Base-by-base conservation (phyloP, 2,329 filamentous ascomycete species). In the Colletotrichum aenigma region DNA sequence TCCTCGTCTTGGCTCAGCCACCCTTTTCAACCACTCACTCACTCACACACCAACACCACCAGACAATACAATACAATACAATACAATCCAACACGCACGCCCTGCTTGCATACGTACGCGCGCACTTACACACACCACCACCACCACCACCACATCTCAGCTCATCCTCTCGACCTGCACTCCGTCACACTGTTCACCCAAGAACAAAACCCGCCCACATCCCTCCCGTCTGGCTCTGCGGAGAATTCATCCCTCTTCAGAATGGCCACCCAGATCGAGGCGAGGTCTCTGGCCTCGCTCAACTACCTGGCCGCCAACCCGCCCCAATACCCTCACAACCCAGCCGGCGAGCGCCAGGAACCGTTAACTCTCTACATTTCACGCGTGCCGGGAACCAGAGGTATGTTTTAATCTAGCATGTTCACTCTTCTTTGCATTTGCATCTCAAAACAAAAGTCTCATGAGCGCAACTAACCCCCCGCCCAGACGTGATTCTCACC, bases 301-400 rank as follows among this genome's bases (percentile, higher is more conserved):
- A 97, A 95, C 78, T 87, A 91, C 56, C 91, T 98, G 77, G 96
- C 97, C 77, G 91, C 94, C 67, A 95, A 98, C 81, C 97, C 96
- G 56, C 96, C 97, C 62, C 91, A 93, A 80, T 97, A 98, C 83
- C 95, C 95, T 66, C 91, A 94, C 80, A 95, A 95, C 81, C 94
- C 95, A 7, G 91, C 92, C 4, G 92, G 94, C 79, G 87, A 90
- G 79, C 91, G 88, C 77, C 91, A 93, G 77, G 92, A 95, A 66
- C 92, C 95, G 6, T 85, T 98, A 66, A 92, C 93, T 4, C 90
- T 99, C 55, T 99, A 99, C 85, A 97, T 99, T 78, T 95, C 96
- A 43, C 90, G 96, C 78, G 96, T 99, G 1, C 97, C 97, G 2
- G 96, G 96, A 26, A 98, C 94, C 77, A 92, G 93, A 93, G 95